Evolutionary conservation across 108 stramenopile genomes (phyloP).

Genomic region (Nitzschia palea): DNA sequence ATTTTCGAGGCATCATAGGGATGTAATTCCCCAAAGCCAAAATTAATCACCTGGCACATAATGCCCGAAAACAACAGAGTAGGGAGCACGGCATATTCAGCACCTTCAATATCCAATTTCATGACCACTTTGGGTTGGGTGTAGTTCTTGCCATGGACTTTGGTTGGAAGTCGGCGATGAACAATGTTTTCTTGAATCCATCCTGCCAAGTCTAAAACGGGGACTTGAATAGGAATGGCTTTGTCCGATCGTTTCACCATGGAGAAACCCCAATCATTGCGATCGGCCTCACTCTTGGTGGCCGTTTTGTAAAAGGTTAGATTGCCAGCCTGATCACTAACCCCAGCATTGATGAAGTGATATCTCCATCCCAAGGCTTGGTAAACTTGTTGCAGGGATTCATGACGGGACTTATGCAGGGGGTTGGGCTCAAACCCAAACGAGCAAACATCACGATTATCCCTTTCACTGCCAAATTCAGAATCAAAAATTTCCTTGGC

Average conservation of each 20-base stretch:
- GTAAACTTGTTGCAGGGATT: conserved; percentile 16
- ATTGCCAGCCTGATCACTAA: conserved; percentile 12
- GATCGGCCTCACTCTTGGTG: neutral
- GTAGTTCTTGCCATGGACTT: neutral
- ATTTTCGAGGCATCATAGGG: no score
- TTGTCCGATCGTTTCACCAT: no score
- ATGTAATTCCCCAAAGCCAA: conserved; percentile 42
- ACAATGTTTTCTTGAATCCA: conserved; percentile 37
- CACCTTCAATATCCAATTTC: conserved; percentile 43
- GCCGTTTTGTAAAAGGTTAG: conserved; percentile 36
- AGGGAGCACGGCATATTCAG: conserved; percentile 39
- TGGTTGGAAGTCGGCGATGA: conserved; percentile 19
- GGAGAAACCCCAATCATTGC: conserved; percentile 26
- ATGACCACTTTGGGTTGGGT: conserved; percentile 28
- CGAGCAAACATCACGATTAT: conserved; percentile 22
- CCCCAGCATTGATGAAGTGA: conserved; percentile 21
- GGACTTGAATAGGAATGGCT: conserved; percentile 25
- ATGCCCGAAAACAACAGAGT: conserved; percentile 19
- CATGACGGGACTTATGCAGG: conserved; percentile 1
- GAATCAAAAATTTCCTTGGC: conserved; percentile 18
- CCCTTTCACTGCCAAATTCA: conserved; percentile 24
- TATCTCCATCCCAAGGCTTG: conserved; percentile 33
- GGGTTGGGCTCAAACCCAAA: conserved; percentile 45
- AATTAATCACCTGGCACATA: conserved; percentile 32
- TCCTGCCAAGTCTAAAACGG: conserved; percentile 20